A percentile compares a stretch with the other conserved stretches of the same genome.
These are phyloP conservation scores for Nakazawaea ernobii DNA, from an alignment of 805 yeast genomes.

Conservation along the genomic window DNA sequence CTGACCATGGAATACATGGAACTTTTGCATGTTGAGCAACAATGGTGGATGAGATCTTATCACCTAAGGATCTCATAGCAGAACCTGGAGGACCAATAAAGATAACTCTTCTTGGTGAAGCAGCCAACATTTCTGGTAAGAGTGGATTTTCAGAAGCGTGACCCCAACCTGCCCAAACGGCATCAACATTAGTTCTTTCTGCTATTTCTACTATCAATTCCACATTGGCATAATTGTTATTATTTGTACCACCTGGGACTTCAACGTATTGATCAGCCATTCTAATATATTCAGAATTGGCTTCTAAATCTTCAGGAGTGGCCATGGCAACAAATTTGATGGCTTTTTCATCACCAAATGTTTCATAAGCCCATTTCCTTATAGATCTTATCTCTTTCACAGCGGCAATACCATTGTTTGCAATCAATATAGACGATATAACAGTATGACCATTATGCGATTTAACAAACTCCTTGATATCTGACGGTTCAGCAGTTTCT, in stretches of 20 bases:
- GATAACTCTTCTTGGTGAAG: conserved; percentile 83
- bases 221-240: conserved; percentile 97
- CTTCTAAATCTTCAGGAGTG: conserved; percentile 97
- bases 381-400: conserved; percentile 97
- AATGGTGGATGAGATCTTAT: conserved; percentile 94
- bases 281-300: conserved; percentile 95
- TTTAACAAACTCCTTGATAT: conserved; percentile 77
- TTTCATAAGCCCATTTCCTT: conserved; percentile 98
- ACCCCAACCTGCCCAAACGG: conserved; percentile 99
- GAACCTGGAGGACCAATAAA: conserved; percentile 99
- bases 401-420: conserved; percentile 99
- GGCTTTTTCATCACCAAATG: conserved; percentile 94
- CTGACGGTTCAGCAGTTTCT: conserved; percentile 69
- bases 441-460: conserved; percentile 93
- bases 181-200: conserved; percentile 93
- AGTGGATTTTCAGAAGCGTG: conserved; percentile 98
- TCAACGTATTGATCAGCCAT: conserved; percentile 99
- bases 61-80: conserved; percentile 99
- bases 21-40: conserved; percentile 98
- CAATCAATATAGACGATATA: conserved; percentile 80
- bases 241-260: conserved; percentile 99
- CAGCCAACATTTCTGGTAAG: conserved; percentile 89
- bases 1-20: conserved; percentile 99
- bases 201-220: conserved; percentile 96
- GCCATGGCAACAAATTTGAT: conserved; percentile 98